These are phyloP conservation scores for Centrapalus pauciflorus DNA, from an alignment of 129 eudicot species.

Conservation along the genomic window DNA sequence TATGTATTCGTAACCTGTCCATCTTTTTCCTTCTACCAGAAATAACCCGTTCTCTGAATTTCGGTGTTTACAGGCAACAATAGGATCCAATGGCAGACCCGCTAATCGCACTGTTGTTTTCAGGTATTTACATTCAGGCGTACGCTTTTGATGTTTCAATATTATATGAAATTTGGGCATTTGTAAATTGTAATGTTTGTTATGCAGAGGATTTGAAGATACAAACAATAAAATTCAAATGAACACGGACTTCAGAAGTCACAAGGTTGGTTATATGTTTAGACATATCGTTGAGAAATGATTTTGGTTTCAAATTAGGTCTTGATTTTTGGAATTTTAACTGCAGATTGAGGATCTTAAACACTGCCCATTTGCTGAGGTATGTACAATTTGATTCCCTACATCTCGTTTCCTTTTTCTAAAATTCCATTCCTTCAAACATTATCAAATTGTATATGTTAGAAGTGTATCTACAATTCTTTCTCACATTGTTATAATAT, in stretches of 20 bases:
- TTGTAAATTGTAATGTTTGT: constrained; percentile 10
- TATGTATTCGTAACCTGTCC: too few species aligned
- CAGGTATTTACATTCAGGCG: constrained; percentile 39
- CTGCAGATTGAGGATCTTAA: constrained; percentile 92
- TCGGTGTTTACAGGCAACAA: constrained; percentile 58
- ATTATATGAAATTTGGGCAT: background rate
- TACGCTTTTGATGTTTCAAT: background rate
- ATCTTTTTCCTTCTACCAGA: background rate
- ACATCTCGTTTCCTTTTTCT: background rate
- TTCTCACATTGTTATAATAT: constrained; percentile 16
- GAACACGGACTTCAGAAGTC: constrained; percentile 70
- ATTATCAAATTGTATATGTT: background rate
- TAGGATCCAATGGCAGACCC: constrained; percentile 68
- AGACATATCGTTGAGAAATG: constrained; percentile 8
- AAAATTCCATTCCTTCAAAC: too few species aligned
- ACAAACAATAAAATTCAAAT: constrained; percentile 67
- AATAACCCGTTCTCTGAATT: background rate
- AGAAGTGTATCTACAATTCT: background rate
- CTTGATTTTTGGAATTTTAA: background rate
- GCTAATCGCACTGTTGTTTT: constrained; percentile 94
- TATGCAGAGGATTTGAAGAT: constrained; percentile 76
- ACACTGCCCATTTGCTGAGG: constrained; percentile 88
- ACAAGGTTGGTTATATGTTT: constrained; percentile 46
- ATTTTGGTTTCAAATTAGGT: constrained; percentile 18
- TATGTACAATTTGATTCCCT: constrained; percentile 16